Evolutionary conservation across 495 filamentous ascomycete genomes (phyloP), one percentile per base, ranked within the genome.

Genomic region (Aspergillus haitiensis): DNA sequence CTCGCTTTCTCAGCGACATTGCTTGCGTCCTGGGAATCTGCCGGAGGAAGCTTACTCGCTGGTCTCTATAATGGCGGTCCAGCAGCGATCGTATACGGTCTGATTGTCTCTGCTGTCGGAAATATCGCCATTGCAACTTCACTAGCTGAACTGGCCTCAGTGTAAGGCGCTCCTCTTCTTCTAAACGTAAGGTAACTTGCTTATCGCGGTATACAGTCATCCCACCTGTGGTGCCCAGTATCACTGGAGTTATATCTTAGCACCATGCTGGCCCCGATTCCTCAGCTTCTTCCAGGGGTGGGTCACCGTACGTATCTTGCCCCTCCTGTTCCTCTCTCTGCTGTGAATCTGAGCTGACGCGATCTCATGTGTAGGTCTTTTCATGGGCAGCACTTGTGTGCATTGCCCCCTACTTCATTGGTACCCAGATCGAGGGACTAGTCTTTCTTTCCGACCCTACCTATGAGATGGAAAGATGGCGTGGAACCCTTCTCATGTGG

Each of bases 401-500:
- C 6, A 70, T 76, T 39, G 73, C 67, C 21, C 65, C 78, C 3
- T 87, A 81, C 63, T 67, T 86, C 21, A 75, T 77, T 11, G 82
- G 70, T 11, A 79, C 70, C 33, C 67, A 77, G 59, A 79, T 82
- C 45, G 69, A 79, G 59, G 75, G 76, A 42, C 68, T 83, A 49
- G 64, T 81, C 42, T 65, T 78, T 11, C 61, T 84, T 11, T 73
- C 73, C 44, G 36, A 81, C 44, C 71, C 76, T 2, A 52, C 62
- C 3, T 83, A 81, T 62, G 67, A 69, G 3, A 64, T 67, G 8
- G 58, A 80, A 35, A 62, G 74, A 11, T 82, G 76, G 70, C 79
- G 80, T 13, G 76, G 76, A 21, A 78, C 80, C 0, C 65, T 84
- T n/a, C 65, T 84, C 31, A 74, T 79, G 64, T 80, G 71, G 70